Evolutionary conservation across 768 basidiomycete species (phyloP).

Genomic region (Mycena pura): DNA sequence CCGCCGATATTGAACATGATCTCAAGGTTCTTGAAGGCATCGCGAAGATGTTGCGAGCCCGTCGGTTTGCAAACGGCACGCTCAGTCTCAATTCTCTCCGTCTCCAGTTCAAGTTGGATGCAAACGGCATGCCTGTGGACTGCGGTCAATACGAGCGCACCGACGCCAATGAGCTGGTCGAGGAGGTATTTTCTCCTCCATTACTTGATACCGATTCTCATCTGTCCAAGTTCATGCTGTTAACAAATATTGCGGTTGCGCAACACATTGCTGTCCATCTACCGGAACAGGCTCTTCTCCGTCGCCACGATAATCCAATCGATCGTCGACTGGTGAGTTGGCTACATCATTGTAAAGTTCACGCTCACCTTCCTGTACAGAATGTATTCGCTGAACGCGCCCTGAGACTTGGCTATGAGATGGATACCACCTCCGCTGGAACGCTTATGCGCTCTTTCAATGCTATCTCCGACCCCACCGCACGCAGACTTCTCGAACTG

Average conservation of each 20-base stretch:
- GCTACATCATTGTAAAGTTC: not conserved
- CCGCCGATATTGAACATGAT: slow-evolving; percentile 73
- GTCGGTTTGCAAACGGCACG: slow-evolving; percentile 82
- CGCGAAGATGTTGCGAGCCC: slow-evolving; percentile 72
- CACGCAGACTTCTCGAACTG: slow-evolving; percentile 80
- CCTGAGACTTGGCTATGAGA: slow-evolving; percentile 78
- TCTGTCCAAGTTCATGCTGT: slow-evolving; percentile 81
- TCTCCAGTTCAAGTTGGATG: slow-evolving; percentile 82
- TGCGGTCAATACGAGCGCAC: slow-evolving; percentile 68
- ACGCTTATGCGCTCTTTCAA: slow-evolving; percentile 86
- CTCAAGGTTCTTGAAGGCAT: slow-evolving; percentile 72
- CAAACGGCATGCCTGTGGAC: slow-evolving; percentile 79
- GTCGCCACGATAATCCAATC: slow-evolving; percentile 92
- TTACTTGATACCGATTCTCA: slow-evolving; percentile 8
- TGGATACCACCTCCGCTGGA: slow-evolving; percentile 82
- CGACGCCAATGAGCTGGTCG: slow-evolving; percentile 83
- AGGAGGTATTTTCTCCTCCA: slow-evolving; percentile 71
- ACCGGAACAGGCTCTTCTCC: slow-evolving; percentile 95
- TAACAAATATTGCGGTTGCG: slow-evolving; percentile 89
- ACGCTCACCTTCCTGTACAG: slow-evolving; percentile 45
- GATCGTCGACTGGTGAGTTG: slow-evolving; percentile 84
- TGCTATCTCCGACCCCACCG: slow-evolving; percentile 73
- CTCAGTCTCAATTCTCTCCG: slow-evolving; percentile 73
- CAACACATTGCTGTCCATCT: slow-evolving; percentile 93
- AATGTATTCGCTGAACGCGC: slow-evolving; percentile 83